Evolutionary conservation across 441 rosid genomes (phyloP), one percentile per base, ranked within the genome.

Genomic region (Capsella rubella): DNA sequence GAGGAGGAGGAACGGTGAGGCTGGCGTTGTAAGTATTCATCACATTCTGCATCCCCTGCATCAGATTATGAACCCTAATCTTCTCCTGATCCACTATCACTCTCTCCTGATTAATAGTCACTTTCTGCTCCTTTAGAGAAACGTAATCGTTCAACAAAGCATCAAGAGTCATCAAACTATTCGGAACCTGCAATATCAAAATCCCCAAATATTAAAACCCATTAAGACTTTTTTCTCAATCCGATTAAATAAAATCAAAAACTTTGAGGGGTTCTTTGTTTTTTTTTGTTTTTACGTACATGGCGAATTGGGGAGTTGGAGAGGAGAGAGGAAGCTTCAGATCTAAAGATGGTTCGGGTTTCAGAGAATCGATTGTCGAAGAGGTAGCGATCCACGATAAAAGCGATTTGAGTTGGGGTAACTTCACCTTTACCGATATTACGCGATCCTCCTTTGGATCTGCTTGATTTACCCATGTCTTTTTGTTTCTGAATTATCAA

Each of bases 301-400:
- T 61, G 12, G 21, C 85, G 75, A 56, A 81, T 71, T 0, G 97
- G 87, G 3, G 97, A 86, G 51, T 83, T 92, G 70, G 92, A 81
- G 67, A 95, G 77, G 83, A 90, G 87, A 43, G 95, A 79, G 8
- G 96, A 81, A 12, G 93, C 97, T 69, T 95, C 99, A 13, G 65
- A 57, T 65, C 95, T 67, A 75, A 88, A 90, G 46, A 61, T 64
- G 3, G 82, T 73, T 12, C 93, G 92, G 34, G 89, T 85, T 57
- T 86, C 77, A 1, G 87, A 37, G 83, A 82, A 89, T 58, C 71
- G 80, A 80, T 86, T 90, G 62, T 92, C 92, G 59, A 64, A 74
- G 65, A 95, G 99, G 77, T 89, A 92, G 11, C 96, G 85, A 60
- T 95, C 97, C 2, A 92, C 93, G 57, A 94, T 82, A 79, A 85